Percentiles rank a stretch among this genome's conserved stretches.
Conservation (phyloP, 2,329 filamentous ascomycete species). For the Blastomyces silverae region DNA sequence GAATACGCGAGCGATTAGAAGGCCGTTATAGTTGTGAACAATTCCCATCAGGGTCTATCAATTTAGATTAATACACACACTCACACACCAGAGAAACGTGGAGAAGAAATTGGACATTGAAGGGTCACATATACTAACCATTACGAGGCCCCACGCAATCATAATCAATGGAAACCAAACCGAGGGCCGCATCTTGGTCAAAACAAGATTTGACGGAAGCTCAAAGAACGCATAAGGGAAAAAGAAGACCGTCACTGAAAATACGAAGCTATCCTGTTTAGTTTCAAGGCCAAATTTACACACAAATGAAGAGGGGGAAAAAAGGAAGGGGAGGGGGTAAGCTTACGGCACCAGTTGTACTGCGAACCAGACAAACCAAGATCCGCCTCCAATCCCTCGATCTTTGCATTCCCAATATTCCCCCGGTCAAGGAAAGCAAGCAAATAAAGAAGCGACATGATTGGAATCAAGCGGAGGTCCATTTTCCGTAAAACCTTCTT, state of each 20-base stretch:
- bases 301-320: background rate
- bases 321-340: background rate
- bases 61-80: background rate
- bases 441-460: conserved; percentile 35
- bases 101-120: background rate
- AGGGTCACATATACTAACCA: conserved; percentile 25
- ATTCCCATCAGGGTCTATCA: conserved; percentile 44
- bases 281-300: background rate
- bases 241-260: conserved; percentile 25
- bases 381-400: conserved; percentile 22
- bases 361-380: conserved; percentile 23
- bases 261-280: conserved; percentile 3
- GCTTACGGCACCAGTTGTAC: conserved; percentile 26
- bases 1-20: conserved; percentile 45
- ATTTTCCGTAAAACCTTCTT: conserved; percentile 37
- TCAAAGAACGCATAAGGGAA: conserved; percentile 25
- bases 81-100: background rate
- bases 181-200: conserved; percentile 29
- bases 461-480: conserved; percentile 35
- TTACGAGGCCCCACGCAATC: conserved; percentile 44
- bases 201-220: conserved; percentile 27
- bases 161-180: conserved; percentile 30
- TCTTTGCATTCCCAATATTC: conserved; percentile 26
- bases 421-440: conserved; percentile 28
- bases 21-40: conserved; percentile 42